Conservation (phyloP, 352 stramenopile genomes). For the Pythium dissotocum region DNA sequence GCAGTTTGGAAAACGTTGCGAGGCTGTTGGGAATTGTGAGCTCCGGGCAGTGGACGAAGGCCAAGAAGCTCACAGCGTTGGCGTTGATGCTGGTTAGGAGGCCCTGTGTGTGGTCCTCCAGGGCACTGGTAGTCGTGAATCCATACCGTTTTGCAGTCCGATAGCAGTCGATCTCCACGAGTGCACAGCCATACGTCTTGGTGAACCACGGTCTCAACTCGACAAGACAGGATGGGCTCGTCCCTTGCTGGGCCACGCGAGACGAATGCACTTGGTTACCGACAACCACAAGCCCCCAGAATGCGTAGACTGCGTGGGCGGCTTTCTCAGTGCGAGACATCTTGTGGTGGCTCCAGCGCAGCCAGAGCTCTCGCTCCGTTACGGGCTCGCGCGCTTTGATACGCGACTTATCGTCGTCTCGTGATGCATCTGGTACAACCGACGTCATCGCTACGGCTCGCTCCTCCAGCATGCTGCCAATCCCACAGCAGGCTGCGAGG, state of each 20-base stretch:
- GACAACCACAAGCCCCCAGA: constrained; percentile 1
- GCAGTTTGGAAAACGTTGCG: not conserved
- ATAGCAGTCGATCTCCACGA: constrained; percentile 8
- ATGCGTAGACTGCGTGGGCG: not conserved
- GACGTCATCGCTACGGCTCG: not conserved
- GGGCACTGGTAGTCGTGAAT: not conserved
- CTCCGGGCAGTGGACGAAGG: not conserved
- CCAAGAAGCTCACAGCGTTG: not conserved
- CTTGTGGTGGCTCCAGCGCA: constrained; percentile 2
- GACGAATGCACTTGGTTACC: not conserved
- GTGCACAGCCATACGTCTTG: not conserved
- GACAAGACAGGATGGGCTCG: not conserved
- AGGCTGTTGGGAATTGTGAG: not conserved
- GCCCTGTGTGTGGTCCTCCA: not conserved
- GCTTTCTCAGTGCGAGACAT: not conserved
- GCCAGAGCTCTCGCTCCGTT: not conserved
- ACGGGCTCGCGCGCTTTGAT: not conserved
- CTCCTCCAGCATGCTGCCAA: not conserved
- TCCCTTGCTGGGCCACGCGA: not conserved
- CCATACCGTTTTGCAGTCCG: not conserved
- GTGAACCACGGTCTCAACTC: not conserved
- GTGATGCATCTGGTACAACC: not conserved
- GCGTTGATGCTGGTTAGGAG: not conserved
- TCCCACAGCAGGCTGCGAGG: not conserved
- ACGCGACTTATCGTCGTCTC: not conserved